Evolutionary conservation across 768 basidiomycete genomes (phyloP).

Genomic region (Russula lepida): DNA sequence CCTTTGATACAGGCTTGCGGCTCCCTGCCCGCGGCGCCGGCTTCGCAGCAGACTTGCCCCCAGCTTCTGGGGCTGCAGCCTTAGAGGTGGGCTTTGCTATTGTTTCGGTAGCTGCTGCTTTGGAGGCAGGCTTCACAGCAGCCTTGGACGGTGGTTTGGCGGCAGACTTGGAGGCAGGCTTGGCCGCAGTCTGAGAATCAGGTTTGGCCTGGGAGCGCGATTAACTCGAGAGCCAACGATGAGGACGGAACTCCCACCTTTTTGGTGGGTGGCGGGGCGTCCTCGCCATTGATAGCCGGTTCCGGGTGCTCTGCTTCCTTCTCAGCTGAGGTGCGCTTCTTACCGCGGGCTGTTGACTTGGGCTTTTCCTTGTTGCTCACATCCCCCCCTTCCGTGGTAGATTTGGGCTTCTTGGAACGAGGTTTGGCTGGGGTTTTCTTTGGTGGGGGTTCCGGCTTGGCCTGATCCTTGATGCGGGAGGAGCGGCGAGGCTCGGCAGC

Average conservation of each 20-base stretch:
- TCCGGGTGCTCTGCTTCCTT: constrained; percentile 35
- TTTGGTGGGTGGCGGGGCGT: constrained; percentile 50
- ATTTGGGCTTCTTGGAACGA: constrained; percentile 39
- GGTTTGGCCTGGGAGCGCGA: constrained; percentile 13
- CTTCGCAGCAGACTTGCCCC: constrained; percentile 26
- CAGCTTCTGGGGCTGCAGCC: constrained; percentile 15
- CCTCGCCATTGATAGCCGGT: constrained; percentile 31
- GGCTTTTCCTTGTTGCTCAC: constrained; percentile 32
- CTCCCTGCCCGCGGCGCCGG: constrained; percentile 23
- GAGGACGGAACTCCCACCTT: constrained; percentile 38
- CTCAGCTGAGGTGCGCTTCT: constrained; percentile 45
- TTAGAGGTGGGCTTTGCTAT: constrained; percentile 30
- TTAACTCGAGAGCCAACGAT: not conserved
- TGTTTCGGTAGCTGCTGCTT: constrained; percentile 30
- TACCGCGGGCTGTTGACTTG: constrained; percentile 39
- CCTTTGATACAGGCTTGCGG: constrained; percentile 31
- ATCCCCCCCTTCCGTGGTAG: constrained; percentile 28
- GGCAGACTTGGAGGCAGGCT: constrained; percentile 31
- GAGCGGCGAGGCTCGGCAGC: constrained; percentile 60
- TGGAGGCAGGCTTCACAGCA: constrained; percentile 30
- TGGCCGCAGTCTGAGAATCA: constrained; percentile 20
- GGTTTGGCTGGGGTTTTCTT: constrained; percentile 64
- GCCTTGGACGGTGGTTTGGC: constrained; percentile 33
- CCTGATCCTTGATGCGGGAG: constrained; percentile 63
- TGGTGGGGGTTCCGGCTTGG: constrained; percentile 40